Percentiles rank a stretch among this genome's conserved stretches.
phyloP scores from a whole-genome alignment of 768 basidiomycete genomes.

The Mycena vitilis region DNA sequence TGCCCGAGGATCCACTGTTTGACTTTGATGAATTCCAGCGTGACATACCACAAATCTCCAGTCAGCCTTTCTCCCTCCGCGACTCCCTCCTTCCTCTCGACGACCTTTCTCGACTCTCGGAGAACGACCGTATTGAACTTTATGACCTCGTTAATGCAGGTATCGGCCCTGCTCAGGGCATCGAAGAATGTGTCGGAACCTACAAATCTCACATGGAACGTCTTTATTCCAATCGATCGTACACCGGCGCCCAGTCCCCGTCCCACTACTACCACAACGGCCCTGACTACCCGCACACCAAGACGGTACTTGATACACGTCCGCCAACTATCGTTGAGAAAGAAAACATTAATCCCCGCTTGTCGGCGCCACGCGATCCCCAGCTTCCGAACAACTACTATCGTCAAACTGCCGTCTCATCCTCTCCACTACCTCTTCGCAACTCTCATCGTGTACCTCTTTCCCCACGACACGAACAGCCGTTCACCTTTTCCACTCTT shows the following conservation, averaged over 20 bases:
- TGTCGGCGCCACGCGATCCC: constrained; percentile 1
- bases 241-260: background rate
- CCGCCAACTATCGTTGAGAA: constrained; percentile 22
- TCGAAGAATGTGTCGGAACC: constrained; percentile 30
- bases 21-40: constrained; percentile 11
- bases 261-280: background rate
- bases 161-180: constrained; percentile 18
- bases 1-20: constrained; percentile 21
- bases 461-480: constrained; percentile 12
- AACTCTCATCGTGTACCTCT: constrained; percentile 2
- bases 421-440: constrained; percentile 11
- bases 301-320: background rate
- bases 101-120: constrained; percentile 22
- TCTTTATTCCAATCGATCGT: constrained; percentile 22
- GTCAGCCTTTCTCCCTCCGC: background rate
- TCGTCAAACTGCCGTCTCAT: constrained; percentile 2
- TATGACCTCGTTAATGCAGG: constrained; percentile 31
- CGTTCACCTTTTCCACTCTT: background rate
- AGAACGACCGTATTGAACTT: constrained; percentile 27
- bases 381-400: constrained; percentile 13
- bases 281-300: background rate
- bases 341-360: constrained; percentile 27
- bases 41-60: constrained; percentile 11
- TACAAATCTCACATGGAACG: constrained; percentile 31
- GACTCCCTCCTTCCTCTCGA: constrained; percentile 24